Evolutionary conservation across 805 yeast genomes (phyloP).

Genomic region (Candida ponderosae): DNA sequence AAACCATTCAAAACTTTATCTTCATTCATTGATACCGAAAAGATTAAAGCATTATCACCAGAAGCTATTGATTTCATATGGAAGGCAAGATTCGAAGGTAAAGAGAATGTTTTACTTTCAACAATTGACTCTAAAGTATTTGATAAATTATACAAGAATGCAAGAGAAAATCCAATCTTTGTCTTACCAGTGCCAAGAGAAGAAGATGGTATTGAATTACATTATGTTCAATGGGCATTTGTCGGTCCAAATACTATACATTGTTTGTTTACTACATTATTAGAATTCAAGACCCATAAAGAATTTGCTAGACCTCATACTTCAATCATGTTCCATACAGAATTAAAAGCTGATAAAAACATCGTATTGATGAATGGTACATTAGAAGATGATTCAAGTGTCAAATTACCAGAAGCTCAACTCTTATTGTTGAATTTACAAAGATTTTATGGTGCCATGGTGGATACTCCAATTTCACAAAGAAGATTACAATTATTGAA

Average conservation of each 20-base stretch:
- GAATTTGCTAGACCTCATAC: conserved; percentile 96
- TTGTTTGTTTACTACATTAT: conserved; percentile 83
- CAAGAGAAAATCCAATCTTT: conserved; percentile 71
- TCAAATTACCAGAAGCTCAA: conserved; percentile 72
- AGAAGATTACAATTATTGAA: conserved; percentile 51
- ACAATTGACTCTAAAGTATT: conserved; percentile 50
- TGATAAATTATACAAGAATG: conserved; percentile 53
- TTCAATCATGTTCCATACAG: conserved; percentile 80
- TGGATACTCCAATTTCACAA: conserved; percentile 30
- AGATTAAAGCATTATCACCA: conserved; percentile 44
- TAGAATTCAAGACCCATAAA: conserved; percentile 83
- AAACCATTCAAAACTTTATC: conserved; percentile 65
- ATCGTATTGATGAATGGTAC: conserved; percentile 81
- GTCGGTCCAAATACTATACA: conserved; percentile 80
- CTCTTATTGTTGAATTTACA: conserved; percentile 68
- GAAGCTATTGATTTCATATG: conserved; percentile 75
- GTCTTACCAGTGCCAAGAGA: conserved; percentile 84
- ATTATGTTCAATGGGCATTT: conserved; percentile 89
- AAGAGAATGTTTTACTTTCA: conserved; percentile 59
- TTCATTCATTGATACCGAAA: conserved; percentile 64
- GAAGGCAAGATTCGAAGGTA: conserved; percentile 74
- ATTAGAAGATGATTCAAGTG: conserved; percentile 62
- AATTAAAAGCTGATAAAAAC: conserved; percentile 50
- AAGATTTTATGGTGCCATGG: conserved; percentile 72
- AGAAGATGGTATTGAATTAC: conserved; percentile 59